A percentile compares a stretch with the other conserved stretches of the same genome.
These are phyloP conservation scores for Malassezia restricta DNA, from an alignment of 1,284 basidiomycete genomes.

Conservation along the genomic window DNA sequence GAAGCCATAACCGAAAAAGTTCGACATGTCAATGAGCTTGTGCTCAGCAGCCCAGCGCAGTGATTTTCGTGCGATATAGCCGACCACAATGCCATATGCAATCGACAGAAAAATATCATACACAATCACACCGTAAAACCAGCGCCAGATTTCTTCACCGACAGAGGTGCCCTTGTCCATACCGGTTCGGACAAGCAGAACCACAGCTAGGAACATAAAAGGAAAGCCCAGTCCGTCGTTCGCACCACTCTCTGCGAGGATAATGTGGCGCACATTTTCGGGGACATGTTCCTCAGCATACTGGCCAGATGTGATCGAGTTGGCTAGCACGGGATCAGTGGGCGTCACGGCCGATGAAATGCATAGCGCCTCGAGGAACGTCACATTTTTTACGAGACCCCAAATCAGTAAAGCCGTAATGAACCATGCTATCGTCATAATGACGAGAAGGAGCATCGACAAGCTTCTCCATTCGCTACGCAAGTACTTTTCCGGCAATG, in stretches of 20 bases:
- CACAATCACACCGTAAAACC: slow-evolving; percentile 47
- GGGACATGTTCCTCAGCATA: slow-evolving; percentile 48
- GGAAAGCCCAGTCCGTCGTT: slow-evolving; percentile 47
- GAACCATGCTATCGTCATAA: slow-evolving; percentile 49
- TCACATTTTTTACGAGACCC: slow-evolving; percentile 43
- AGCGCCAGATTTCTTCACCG: slow-evolving; percentile 41
- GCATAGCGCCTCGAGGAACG: slow-evolving; percentile 46
- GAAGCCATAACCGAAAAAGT: slow-evolving; percentile 46
- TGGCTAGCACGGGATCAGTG: slow-evolving; percentile 47
- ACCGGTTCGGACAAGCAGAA: slow-evolving; percentile 29
- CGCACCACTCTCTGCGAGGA: slow-evolving; percentile 47
- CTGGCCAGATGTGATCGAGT: slow-evolving; percentile 45
- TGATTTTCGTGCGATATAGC: slow-evolving; percentile 46
- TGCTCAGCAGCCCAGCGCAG: slow-evolving; percentile 45
- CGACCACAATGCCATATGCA: slow-evolving; percentile 45
- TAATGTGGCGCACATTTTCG: slow-evolving; percentile 45
- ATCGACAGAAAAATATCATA: slow-evolving; percentile 47
- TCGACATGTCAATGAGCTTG: slow-evolving; percentile 46
- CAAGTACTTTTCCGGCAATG: slow-evolving; percentile 44
- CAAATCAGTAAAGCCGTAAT: slow-evolving; percentile 44
- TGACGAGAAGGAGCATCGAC: slow-evolving; percentile 39
- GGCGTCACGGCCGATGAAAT: slow-evolving; percentile 48
- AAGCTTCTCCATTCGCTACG: slow-evolving; percentile 40
- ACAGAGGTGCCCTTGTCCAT: slow-evolving; percentile 31
- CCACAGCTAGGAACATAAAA: slow-evolving; percentile 46